Evolutionary conservation across 768 basidiomycete genomes (phyloP).

Genomic region (Crepidotus variabilis): DNA sequence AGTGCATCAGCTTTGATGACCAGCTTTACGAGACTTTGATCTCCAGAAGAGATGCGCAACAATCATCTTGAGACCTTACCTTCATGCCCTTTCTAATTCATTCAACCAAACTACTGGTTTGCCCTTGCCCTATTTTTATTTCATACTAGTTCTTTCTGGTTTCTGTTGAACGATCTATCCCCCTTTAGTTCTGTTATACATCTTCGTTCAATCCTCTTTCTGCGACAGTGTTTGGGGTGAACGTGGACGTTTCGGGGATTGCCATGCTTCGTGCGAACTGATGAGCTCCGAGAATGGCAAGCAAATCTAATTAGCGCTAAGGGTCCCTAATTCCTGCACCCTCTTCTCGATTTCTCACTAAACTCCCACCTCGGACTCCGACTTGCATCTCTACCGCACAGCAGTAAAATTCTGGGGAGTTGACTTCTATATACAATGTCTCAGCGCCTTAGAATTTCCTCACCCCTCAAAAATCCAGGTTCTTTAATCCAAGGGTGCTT

Average conservation of each 20-base stretch:
- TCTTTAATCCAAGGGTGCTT: constrained; percentile 2
- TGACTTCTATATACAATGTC: constrained; percentile 19
- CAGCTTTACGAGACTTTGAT: constrained; percentile 30
- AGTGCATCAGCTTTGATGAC: constrained; percentile 41
- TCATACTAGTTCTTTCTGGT: neutral
- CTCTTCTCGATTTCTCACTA: neutral
- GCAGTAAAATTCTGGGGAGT: neutral
- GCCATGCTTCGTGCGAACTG: neutral
- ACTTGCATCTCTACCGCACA: neutral
- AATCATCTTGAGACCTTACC: neutral
- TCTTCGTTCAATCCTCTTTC: neutral
- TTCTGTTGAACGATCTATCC: neutral
- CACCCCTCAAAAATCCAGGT: constrained; percentile 37
- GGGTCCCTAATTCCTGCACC: neutral
- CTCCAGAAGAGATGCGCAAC: constrained; percentile 6
- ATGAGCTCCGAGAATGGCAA: neutral
- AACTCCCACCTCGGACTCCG: neutral
- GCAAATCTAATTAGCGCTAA: neutral
- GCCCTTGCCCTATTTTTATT: constrained; percentile 1
- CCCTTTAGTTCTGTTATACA: neutral
- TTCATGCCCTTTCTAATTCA: neutral
- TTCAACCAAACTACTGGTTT: neutral
- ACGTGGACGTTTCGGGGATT: neutral
- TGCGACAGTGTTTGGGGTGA: neutral
- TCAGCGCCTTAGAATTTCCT: constrained; percentile 18